Evolutionary conservation across 257 asterid genomes (phyloP).

Genomic region (Echites panduratus): DNA sequence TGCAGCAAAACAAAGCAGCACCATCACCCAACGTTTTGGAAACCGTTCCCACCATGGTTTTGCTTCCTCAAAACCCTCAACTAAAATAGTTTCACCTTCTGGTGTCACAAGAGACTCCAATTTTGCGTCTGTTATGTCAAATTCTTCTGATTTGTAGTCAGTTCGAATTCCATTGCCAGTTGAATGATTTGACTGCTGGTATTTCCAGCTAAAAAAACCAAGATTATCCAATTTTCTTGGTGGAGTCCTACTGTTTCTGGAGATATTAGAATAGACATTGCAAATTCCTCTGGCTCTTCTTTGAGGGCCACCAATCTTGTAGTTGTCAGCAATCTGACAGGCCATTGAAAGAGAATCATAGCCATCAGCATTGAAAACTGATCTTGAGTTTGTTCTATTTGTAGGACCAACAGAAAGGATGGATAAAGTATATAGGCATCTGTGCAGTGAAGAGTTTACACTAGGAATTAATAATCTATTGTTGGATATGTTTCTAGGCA

Average conservation of each 20-base stretch:
- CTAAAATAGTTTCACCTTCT: slow-evolving; percentile 49
- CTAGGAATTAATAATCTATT: slow-evolving; percentile 30
- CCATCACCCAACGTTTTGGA: slow-evolving; percentile 93
- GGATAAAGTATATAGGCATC: slow-evolving; percentile 24
- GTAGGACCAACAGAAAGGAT: slow-evolving; percentile 29
- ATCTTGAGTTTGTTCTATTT: slow-evolving; percentile 24
- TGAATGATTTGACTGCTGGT: slow-evolving; percentile 35
- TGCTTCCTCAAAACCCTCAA: slow-evolving; percentile 37
- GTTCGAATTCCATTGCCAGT: slow-evolving; percentile 55
- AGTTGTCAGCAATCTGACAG: slow-evolving; percentile 25
- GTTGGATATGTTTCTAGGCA: slow-evolving; percentile 24
- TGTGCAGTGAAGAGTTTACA: slow-evolving; percentile 24
- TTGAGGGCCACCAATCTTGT: slow-evolving; percentile 25
- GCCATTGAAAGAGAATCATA: slow-evolving; percentile 21
- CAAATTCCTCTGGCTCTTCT: slow-evolving; percentile 35
- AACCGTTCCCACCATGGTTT: slow-evolving; percentile 70
- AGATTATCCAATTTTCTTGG: slow-evolving; percentile 38
- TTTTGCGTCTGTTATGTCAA: slow-evolving; percentile 45
- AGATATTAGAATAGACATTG: slow-evolving; percentile 30
- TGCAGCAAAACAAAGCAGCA: slow-evolving; percentile 86
- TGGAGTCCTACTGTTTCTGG: slow-evolving; percentile 31
- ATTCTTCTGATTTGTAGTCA: slow-evolving; percentile 73
- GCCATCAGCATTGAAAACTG: slow-evolving; percentile 26
- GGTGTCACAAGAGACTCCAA: slow-evolving; percentile 44
- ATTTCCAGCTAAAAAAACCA: slow-evolving; percentile 36